Evolutionary conservation across 345 rosid species (phyloP).

Genomic region (Populus tremula): DNA sequence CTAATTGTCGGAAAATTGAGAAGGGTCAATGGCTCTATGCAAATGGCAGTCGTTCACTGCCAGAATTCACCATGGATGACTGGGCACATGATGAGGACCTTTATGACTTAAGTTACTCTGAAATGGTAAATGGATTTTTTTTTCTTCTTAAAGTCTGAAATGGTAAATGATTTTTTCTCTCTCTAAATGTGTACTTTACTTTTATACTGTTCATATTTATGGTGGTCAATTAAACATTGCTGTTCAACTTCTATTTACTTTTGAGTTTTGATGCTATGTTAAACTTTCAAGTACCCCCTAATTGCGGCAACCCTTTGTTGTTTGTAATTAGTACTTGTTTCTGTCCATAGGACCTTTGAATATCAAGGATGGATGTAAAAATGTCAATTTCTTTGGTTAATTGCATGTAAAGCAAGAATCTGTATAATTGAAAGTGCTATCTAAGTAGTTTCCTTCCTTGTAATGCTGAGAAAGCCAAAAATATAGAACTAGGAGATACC

Average conservation of each 20-base stretch:
- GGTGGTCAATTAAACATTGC: neutral
- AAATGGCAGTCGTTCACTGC: constrained; percentile 65
- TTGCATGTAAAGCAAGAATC: neutral
- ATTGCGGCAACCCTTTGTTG: neutral
- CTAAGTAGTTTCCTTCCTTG: neutral
- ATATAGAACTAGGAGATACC: neutral
- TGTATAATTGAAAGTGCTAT: neutral
- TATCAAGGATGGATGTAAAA: neutral
- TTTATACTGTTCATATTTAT: constrained; percentile 1
- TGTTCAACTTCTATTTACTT: neutral
- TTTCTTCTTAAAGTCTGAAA: constrained; percentile 38
- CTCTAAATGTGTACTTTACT: neutral
- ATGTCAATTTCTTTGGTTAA: neutral
- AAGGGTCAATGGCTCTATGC: constrained; percentile 99
- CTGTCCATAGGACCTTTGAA: neutral
- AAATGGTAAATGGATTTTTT: constrained; percentile 56
- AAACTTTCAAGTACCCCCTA: neutral
- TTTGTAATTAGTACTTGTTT: neutral
- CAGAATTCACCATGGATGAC: constrained; percentile 81
- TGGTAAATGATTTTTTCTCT: constrained; percentile 42
- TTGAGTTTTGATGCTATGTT: constrained; percentile 1
- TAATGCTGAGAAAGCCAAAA: neutral
- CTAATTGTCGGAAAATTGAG: constrained; percentile 93
- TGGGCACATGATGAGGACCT: constrained; percentile 92
- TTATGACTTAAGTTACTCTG: constrained; percentile 75